Conservation (phyloP, 2,329 filamentous ascomycete genomes). For the Aureobasidium sp. region DNA sequence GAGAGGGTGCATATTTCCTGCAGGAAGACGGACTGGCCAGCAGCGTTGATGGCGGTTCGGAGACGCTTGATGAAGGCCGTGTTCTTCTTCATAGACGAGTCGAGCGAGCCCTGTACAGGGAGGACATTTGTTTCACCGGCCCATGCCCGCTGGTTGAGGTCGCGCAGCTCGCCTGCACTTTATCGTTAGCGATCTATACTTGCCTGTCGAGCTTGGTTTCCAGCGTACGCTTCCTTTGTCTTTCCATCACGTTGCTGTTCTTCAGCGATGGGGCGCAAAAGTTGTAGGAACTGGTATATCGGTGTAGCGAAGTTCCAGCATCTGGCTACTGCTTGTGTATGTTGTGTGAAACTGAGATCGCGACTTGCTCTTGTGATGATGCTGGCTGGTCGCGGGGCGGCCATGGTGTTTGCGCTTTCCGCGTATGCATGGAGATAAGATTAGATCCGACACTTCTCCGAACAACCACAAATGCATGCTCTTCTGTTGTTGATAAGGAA, state of each 20-base stretch:
- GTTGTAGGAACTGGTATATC: background rate
- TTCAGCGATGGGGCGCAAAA: constrained; percentile 11
- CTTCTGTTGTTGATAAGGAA: background rate
- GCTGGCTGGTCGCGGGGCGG: background rate
- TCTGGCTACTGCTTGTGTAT: background rate
- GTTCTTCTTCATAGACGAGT: constrained; percentile 96
- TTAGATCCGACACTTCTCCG: background rate
- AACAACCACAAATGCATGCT: background rate
- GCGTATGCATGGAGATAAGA: background rate
- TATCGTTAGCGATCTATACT: constrained; percentile 12
- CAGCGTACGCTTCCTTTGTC: constrained; percentile 41
- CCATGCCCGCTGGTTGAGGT: constrained; percentile 83
- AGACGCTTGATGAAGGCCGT: constrained; percentile 96
- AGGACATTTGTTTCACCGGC: constrained; percentile 82
- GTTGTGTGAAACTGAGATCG: background rate
- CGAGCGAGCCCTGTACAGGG: constrained; percentile 68
- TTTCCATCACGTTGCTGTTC: constrained; percentile 36
- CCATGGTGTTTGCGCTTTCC: background rate
- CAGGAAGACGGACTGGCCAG: constrained; percentile 75
- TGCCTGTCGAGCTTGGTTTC: background rate
- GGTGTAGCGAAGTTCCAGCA: constrained; percentile 2
- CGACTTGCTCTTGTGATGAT: background rate
- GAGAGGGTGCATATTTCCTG: constrained; percentile 86
- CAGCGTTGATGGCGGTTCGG: constrained; percentile 76
- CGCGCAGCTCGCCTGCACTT: constrained; percentile 72